These are phyloP conservation scores for Aspergillus sclerotiicarbonarius DNA, from an alignment of 495 filamentous ascomycete genomes.

Conservation along the genomic window DNA sequence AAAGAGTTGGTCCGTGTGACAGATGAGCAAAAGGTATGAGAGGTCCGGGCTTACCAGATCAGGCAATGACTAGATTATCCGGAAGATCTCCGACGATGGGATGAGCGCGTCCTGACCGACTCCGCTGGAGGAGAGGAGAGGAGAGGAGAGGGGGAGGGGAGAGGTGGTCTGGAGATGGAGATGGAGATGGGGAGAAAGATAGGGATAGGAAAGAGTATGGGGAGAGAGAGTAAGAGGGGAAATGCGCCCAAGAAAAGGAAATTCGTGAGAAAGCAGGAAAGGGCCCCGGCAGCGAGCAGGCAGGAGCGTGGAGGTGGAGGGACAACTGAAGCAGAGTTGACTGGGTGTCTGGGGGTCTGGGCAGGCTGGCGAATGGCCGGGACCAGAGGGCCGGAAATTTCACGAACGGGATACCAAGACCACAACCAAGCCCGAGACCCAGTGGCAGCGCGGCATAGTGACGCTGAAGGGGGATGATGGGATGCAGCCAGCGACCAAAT, in stretches of 20 bases:
- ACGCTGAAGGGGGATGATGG: conserved; percentile 22
- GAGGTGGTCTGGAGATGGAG: not conserved
- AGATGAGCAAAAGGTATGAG: not conserved
- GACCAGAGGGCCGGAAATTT: conserved; percentile 11
- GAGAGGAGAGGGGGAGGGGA: conserved; percentile 9
- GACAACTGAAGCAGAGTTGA: conserved; percentile 5
- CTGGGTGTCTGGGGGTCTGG: too few relatives aligned
- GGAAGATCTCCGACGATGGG: not conserved
- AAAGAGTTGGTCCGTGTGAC: conserved; percentile 7
- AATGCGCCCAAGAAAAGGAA: conserved; percentile 17
- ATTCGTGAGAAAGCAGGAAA: conserved; percentile 19
- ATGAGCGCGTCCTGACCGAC: not conserved
- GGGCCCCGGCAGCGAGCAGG: conserved; percentile 16
- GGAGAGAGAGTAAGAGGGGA: conserved; percentile 12
- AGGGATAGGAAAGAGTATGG: conserved; percentile 14
- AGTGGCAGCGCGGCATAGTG: conserved; percentile 12
- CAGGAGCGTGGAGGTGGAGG: conserved; percentile 12
- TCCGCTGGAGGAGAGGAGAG: conserved; percentile 1
- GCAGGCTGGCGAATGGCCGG: not conserved
- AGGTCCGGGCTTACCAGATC: conserved; percentile 11
- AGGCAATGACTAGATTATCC: conserved; percentile 6
- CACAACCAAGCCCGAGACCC: conserved; percentile 11
- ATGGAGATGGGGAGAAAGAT: conserved; percentile 13
- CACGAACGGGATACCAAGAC: conserved; percentile 20
- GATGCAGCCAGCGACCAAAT: conserved; percentile 13